Evolutionary conservation across 805 yeast species (phyloP), one percentile per base, ranked within the genome.

Genomic region (Isabelozyma gotoi): DNA sequence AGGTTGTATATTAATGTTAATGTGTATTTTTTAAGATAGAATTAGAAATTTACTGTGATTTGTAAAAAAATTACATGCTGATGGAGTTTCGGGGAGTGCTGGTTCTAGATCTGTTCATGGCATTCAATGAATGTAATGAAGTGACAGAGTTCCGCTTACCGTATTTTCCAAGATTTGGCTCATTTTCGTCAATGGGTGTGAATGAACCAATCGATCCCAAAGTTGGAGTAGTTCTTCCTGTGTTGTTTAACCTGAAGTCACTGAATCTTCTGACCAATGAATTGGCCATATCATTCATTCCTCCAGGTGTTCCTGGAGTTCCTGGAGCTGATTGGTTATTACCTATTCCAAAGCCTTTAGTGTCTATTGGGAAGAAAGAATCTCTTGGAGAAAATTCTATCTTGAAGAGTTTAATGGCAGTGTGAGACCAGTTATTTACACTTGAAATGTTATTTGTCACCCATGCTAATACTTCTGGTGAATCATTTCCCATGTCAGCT

Each of bases 401-500:
- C 33, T 67, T 68, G 59, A 85, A 83, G 38, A 83, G 67, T 48
- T 57, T 68, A 14, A 83, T 63, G 14, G 63, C 49, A 3, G 86
- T 78, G 7, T 67, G 67, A 15, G 68, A 65, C 86, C 86, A 83
- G 11, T 76, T 69, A 45, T 81, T 80, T 3, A 67, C 58, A 40
- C 63, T 59, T 8, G 69, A 51, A 3, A 68, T 36, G 2, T 68
- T 60, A 2, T 57, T 47, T 18, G 63, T 66, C 2, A 60, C 56
- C 49, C 65, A 60, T 7, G 53, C 57, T 1, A 41, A 39, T 4
- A 43, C 47, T 3, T 49, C 45, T 1, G 44, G 47, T 4, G 47
- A 32, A 36, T 40, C 36, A 32, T 32, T 35, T 12, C 39, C 11
- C 33, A 49, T 10, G 40, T 48, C 39, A 10, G 20, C 38, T 11